These are phyloP conservation scores for Ceraceosorus guamensis DNA, from an alignment of 1,284 basidiomycete species.

Conservation along the genomic window DNA sequence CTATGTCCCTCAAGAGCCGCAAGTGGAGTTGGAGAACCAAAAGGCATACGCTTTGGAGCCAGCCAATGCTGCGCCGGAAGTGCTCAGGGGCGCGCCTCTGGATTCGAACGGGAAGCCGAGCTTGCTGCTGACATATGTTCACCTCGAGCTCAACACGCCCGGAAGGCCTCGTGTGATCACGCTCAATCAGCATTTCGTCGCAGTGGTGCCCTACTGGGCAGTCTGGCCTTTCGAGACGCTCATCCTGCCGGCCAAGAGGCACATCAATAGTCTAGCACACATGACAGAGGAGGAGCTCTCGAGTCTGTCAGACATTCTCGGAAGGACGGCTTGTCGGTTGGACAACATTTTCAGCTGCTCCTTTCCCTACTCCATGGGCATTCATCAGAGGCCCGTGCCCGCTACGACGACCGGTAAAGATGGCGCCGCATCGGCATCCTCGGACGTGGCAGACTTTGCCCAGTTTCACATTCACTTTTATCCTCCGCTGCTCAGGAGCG, in stretches of 20 bases:
- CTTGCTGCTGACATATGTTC: slow-evolving; percentile 76
- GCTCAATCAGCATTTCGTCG: slow-evolving; percentile 70
- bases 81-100: slow-evolving; percentile 52
- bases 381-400: slow-evolving; percentile 62
- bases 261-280: slow-evolving; percentile 29
- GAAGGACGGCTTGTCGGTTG: slow-evolving; percentile 36
- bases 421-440: slow-evolving; percentile 24
- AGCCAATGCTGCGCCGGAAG: slow-evolving; percentile 10
- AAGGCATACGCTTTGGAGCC: slow-evolving; percentile 26
- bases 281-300: slow-evolving; percentile 23
- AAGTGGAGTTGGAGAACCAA: slow-evolving; percentile 28
- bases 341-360: slow-evolving; percentile 56
- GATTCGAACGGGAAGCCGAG: slow-evolving; percentile 62
- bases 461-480: slow-evolving; percentile 85
- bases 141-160: slow-evolving; percentile 60
- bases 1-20: slow-evolving; percentile 41
- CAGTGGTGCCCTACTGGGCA: slow-evolving; percentile 91
- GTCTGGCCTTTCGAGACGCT: slow-evolving; percentile 89
- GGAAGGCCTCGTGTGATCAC: slow-evolving; percentile 61
- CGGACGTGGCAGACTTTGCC: slow-evolving; percentile 51
- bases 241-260: slow-evolving; percentile 29
- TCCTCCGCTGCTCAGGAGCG: slow-evolving; percentile 75
- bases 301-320: slow-evolving; percentile 52
- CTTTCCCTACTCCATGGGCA: slow-evolving; percentile 94
- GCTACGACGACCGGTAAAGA: neutral